Percentiles rank a stretch among this genome's conserved stretches.
These are phyloP conservation scores for Aspergillus sp. DNA, from an alignment of 2,329 filamentous ascomycete species.

Conservation along the genomic window DNA sequence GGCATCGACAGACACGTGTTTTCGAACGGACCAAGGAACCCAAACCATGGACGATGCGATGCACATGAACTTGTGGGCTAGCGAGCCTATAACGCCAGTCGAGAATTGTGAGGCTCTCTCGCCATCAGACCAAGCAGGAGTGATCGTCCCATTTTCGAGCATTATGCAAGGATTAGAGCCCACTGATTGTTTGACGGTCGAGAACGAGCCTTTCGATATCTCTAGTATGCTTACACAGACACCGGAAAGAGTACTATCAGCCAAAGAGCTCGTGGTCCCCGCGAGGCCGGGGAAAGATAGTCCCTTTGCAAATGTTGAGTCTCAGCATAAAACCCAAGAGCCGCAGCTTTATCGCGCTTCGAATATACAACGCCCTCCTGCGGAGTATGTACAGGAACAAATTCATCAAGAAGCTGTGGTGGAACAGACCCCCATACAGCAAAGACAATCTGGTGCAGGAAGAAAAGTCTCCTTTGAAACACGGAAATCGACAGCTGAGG, in stretches of 20 bases:
- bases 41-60: not conserved
- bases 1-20: not conserved
- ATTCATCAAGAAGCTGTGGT: not conserved
- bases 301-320: too few relatives aligned
- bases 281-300: not conserved
- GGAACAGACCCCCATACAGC: not conserved
- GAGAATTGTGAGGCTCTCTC: not conserved
- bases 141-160: constrained; percentile 41
- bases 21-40: not conserved
- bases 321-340: not conserved
- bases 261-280: not conserved
- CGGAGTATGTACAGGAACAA: not conserved
- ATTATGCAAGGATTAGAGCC: constrained; percentile 30
- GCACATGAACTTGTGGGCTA: not conserved
- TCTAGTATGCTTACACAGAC: constrained; percentile 34
- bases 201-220: constrained; percentile 33
- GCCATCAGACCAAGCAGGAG: constrained; percentile 4
- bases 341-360: not conserved
- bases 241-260: constrained; percentile 13
- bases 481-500: not conserved
- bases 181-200: constrained; percentile 19
- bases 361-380: not conserved
- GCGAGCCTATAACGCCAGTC: not conserved
- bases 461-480: constrained; percentile 34
- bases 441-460: constrained; percentile 14